Percentiles rank a stretch among this genome's conserved stretches.
Conservation (phyloP, 2,329 filamentous ascomycete genomes). For the Aspergillus pseudoglaucus region DNA sequence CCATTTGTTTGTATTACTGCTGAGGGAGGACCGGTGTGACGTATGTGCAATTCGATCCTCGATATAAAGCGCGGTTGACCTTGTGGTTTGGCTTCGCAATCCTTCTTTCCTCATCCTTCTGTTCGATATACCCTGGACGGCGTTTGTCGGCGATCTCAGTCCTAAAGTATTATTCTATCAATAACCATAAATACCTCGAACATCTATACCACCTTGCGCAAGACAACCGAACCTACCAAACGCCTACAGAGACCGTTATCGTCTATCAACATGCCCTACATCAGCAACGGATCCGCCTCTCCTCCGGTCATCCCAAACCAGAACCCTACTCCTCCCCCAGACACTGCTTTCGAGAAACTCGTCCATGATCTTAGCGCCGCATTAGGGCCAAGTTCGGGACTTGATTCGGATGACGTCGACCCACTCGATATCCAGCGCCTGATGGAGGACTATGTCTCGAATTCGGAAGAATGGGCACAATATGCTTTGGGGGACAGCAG, state of each 20-base stretch:
- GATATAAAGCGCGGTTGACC: conserved; percentile 1
- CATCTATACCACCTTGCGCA: not conserved
- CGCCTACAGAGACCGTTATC: not conserved
- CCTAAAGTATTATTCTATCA: too few relatives aligned
- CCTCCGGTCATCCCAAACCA: conserved; percentile 5
- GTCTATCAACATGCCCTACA: conserved; percentile 27
- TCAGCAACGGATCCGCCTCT: conserved; percentile 15
- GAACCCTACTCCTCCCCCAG: conserved; percentile 7
- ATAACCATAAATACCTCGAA: not conserved
- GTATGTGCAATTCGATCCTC: not conserved
- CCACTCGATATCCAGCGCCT: conserved; percentile 62
- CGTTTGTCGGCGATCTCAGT: too few relatives aligned
- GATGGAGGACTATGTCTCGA: conserved; percentile 69
- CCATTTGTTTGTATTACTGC: too few relatives aligned
- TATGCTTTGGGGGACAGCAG: conserved; percentile 68
- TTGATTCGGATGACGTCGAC: conserved; percentile 76
- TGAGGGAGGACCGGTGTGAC: too few relatives aligned
- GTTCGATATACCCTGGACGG: not conserved
- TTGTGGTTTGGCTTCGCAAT: not conserved
- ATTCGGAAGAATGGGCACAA: conserved; percentile 62
- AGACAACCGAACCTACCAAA: not conserved
- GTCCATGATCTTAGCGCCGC: conserved; percentile 66
- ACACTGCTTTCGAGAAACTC: conserved; percentile 56
- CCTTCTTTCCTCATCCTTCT: not conserved
- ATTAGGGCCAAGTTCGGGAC: conserved; percentile 72